These are phyloP conservation scores for Trametes gibbosa DNA, from an alignment of 768 basidiomycete species.

Conservation along the genomic window DNA sequence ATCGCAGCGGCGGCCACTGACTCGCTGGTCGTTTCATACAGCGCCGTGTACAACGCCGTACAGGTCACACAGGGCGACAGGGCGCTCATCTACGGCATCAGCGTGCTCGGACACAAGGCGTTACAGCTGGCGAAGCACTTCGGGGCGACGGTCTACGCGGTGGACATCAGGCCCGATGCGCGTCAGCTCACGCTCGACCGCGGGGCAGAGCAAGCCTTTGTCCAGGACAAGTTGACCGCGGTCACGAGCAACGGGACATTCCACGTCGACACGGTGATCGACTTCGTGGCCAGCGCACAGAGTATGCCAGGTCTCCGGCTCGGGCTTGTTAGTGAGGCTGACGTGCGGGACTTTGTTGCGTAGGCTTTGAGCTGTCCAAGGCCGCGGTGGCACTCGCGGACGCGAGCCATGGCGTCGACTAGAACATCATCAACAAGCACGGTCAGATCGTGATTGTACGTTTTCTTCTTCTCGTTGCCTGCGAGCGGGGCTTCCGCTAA, in stretches of 20 bases:
- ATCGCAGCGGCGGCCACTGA: neutral
- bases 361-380: constrained; percentile 2
- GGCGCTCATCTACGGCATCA: constrained; percentile 12
- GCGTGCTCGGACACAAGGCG: constrained; percentile 12
- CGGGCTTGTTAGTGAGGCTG: neutral
- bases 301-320: constrained; percentile 10
- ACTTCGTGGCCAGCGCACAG: constrained; percentile 24
- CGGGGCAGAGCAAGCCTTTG: constrained; percentile 24
- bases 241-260: constrained; percentile 9
- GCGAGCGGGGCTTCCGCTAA: neutral
- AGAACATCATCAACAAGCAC: neutral
- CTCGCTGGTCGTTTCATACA: neutral
- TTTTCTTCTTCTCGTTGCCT: neutral
- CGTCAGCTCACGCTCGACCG: constrained; percentile 22
- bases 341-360: neutral
- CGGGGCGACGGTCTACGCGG: constrained; percentile 27
- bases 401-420: no score
- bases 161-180: constrained; percentile 23
- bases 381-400: neutral
- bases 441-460: neutral
- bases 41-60: constrained; percentile 3
- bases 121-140: constrained; percentile 25
- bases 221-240: constrained; percentile 17
- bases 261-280: constrained; percentile 24
- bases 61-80: constrained; percentile 1